Base-by-base conservation (phyloP, 2,329 filamentous ascomycete species). In the Fusarium liriodendri region DNA sequence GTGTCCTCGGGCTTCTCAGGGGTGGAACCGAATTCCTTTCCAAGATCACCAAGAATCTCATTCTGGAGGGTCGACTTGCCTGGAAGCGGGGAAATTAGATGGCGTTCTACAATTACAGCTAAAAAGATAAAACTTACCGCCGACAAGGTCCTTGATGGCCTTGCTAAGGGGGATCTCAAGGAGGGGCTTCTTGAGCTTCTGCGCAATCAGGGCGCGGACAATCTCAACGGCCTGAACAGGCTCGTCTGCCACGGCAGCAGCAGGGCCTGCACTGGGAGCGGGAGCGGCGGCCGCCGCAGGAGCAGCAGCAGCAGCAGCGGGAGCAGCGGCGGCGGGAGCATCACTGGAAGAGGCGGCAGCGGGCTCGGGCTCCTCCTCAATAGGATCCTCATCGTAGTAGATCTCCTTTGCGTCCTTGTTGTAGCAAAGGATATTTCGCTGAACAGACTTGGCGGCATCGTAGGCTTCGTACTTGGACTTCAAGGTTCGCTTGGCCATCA, bases 321-420 rank as follows among this genome's bases (percentile, higher is more conserved):
- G 83, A 52, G 89, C 83, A 8, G 90, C 86, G 33, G 89, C 84
- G 42, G 88, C 80, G 5, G 88, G 82, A 7, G 87, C 80, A 58
- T 88, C 81, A 40, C 87, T 80, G 18, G 86, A 81, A 62, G 89
- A 82, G 71, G 85, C 81, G 27, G 88, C 84, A 14, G 87, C 83
- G 2, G 92, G 86, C 80, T 93, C 93, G 55, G 93, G 89, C 84
- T 98, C 97, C 67, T 99, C 97, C 80, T 97, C 95, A 33, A 97
- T 88, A 0, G 97, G 97, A 80, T 99, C 97, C 52, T 97, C 95
- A 82, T 98, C 96, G 85, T 99, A 99, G 88, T 99, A 99, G 76
- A 99, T 99, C 84, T 99, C 97, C 84, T 98, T 98, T 66, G 95
- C 94, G 81, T 99, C 97, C 85, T 99, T 99, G 89, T 98, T 98